A percentile compares a stretch with the other conserved stretches of the same genome.
Evolutionary conservation across 2,329 filamentous ascomycete species (phyloP).

Genomic region (Macrophomina phaseolina): DNA sequence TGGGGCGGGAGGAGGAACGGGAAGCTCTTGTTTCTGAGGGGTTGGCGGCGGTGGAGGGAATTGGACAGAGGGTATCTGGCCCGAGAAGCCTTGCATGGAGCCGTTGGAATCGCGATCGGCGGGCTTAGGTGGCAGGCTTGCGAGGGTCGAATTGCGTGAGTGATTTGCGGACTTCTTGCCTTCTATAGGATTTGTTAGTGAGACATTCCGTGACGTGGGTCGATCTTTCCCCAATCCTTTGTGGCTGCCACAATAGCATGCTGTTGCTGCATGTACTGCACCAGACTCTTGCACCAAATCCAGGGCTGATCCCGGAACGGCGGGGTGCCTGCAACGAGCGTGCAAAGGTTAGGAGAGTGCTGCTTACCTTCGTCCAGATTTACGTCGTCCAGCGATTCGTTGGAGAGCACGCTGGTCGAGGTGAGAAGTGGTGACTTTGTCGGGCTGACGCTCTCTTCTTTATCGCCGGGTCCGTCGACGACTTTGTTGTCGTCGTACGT

Average conservation of each 20-base stretch:
- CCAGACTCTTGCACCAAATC: slow-evolving; percentile 1
- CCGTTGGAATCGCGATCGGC: slow-evolving; percentile 24
- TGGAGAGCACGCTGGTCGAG: slow-evolving; percentile 20
- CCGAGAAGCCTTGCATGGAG: slow-evolving; percentile 70
- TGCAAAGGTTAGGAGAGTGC: not conserved
- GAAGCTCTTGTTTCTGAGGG: slow-evolving; percentile 33
- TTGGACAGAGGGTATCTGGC: slow-evolving; percentile 70
- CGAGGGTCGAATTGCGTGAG: slow-evolving; percentile 24
- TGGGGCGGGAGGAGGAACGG: slow-evolving; percentile 47
- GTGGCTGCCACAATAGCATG: slow-evolving; percentile 10
- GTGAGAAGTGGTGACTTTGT: slow-evolving; percentile 23
- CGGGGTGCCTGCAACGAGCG: not conserved
- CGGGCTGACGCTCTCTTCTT: slow-evolving; percentile 29
- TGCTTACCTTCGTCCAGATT: slow-evolving; percentile 65
- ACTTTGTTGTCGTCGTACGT: slow-evolving; percentile 37
- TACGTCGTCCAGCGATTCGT: slow-evolving; percentile 66
- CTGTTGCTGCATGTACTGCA: not conserved
- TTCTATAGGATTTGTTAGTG: slow-evolving; percentile 23
- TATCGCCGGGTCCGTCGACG: slow-evolving; percentile 35
- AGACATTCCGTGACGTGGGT: slow-evolving; percentile 20
- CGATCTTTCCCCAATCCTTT: slow-evolving; percentile 4
- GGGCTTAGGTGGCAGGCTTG: slow-evolving; percentile 19
- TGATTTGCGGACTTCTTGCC: slow-evolving; percentile 27
- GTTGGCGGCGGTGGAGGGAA: slow-evolving; percentile 47
- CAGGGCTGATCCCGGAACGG: not conserved